phyloP scores from a whole-genome alignment of 2,329 filamentous ascomycete genomes.

The Alternaria sp. region DNA sequence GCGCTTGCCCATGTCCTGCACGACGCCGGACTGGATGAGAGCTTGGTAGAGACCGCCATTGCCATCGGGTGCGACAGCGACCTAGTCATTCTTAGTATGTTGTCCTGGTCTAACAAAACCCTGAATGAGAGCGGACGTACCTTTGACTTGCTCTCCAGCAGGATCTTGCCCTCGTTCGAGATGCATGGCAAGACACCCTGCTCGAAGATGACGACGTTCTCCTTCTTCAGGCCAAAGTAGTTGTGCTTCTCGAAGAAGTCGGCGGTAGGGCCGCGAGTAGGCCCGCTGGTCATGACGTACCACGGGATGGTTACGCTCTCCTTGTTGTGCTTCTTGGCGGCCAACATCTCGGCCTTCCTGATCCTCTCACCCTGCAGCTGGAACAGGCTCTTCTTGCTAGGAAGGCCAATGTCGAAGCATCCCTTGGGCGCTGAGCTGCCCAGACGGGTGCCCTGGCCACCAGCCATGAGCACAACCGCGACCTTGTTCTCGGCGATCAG shows the following conservation, averaged over 20 bases:
- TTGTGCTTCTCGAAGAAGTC: constrained; percentile 87
- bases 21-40: constrained; percentile 77
- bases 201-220: constrained; percentile 92
- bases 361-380: constrained; percentile 98
- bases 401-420: constrained; percentile 94
- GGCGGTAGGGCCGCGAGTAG: constrained; percentile 90
- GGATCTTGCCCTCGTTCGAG: constrained; percentile 95
- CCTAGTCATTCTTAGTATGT: constrained; percentile 49
- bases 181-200: constrained; percentile 97
- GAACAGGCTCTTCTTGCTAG: constrained; percentile 92
- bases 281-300: constrained; percentile 99
- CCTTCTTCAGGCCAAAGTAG: constrained; percentile 86
- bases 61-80: constrained; percentile 94
- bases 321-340: constrained; percentile 70
- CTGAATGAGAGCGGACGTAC: constrained; percentile 49
- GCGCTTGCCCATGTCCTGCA: constrained; percentile 85
- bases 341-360: constrained; percentile 80
- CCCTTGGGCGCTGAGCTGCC: constrained; percentile 97
- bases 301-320: constrained; percentile 75
- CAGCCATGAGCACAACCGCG: constrained; percentile 93
- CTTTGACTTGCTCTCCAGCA: constrained; percentile 88
- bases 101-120: background rate
- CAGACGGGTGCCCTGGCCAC: constrained; percentile 92
- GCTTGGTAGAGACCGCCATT: constrained; percentile 98
- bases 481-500: constrained; percentile 73